phyloP scores from a whole-genome alignment of 495 filamentous ascomycete genomes.

The Hypoxylon lienhwacheense region DNA sequence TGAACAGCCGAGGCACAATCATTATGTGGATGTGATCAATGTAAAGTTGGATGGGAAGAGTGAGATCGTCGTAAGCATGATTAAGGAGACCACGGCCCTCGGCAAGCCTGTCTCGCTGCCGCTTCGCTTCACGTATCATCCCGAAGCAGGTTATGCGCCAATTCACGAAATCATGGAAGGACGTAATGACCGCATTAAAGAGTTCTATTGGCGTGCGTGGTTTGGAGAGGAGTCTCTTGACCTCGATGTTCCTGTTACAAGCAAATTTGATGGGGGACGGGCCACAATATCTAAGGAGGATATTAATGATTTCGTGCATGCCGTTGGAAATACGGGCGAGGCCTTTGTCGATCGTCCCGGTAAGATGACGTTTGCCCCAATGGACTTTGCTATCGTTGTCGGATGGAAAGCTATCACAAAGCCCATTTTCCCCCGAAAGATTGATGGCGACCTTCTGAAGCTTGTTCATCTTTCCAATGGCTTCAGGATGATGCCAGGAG shows the following conservation, averaged over 20 bases:
- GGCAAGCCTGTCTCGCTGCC: conserved; percentile 76
- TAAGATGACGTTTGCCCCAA: conserved; percentile 92
- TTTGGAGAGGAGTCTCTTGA: conserved; percentile 86
- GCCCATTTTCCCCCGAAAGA: conserved; percentile 92
- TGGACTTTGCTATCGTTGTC: conserved; percentile 98
- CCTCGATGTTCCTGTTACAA: conserved; percentile 79
- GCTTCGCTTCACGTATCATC: conserved; percentile 86
- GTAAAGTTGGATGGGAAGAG: conserved; percentile 71
- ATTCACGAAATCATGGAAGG: conserved; percentile 93
- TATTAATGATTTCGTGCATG: conserved; percentile 97
- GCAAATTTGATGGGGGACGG: conserved; percentile 84
- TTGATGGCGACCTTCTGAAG: conserved; percentile 92
- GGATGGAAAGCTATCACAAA: conserved; percentile 99
- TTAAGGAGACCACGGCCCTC: conserved; percentile 84
- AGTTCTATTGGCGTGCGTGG: conserved; percentile 97
- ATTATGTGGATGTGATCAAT: conserved; percentile 81
- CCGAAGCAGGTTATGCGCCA: conserved; percentile 90
- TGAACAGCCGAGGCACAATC: conserved; percentile 60
- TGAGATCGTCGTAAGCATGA: conserved; percentile 81
- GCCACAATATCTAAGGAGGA: conserved; percentile 83
- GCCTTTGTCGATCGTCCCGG: conserved; percentile 97
- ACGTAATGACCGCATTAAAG: conserved; percentile 94
- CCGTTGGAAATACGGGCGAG: conserved; percentile 95
- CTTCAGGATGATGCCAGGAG: conserved; percentile 97
- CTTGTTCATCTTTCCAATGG: conserved; percentile 95